Evolutionary conservation across 148 eudicot species (phyloP), one percentile per base, ranked within the genome.

Genomic region (Vaccinium darrowii): DNA sequence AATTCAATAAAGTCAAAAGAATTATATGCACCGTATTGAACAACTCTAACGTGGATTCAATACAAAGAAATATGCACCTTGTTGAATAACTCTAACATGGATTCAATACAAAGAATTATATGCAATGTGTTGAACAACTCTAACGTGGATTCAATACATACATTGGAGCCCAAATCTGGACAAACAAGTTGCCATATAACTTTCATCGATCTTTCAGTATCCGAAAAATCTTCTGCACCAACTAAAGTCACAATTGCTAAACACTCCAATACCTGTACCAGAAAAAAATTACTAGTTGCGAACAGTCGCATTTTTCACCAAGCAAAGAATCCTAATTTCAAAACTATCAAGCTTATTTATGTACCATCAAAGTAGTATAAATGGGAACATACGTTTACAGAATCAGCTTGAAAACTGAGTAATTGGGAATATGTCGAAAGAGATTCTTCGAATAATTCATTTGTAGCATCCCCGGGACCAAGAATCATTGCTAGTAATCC

Each of bases 171-270:
- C 39, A 18, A 27, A 25, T 69, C 27, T 23, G 39, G 39, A 23
- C 8, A 9, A 69, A 69, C 11, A 30, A 69, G 39, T 15, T 74
- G 8, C 78, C 78, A 74, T 36, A 74, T 36, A 7, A 39, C 18
- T 74, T 74, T 74, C 78, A 74, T 74, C 9, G 78, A 16, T 39
- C 51, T 39, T 36, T 74, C 78, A 74, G 21, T 74, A 7, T 36
- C 51, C 1, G 16, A 16, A 39, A 36, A 74, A 39, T 15, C 78
- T 36, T 74, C n/a, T 74, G 78, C 51, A 15, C 78, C 78, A 74
- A 74, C 78, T 36, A 74, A 39, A 39, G 50, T 39, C 78, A 74
- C 78, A 16, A 74, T 39, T 7, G 78, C 78, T 74, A 74, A 74
- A 74, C n/a, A 5, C 39, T 74, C 51, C 78, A 74, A 39, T 39